These are phyloP conservation scores for Rauvolfia tetraphylla DNA, from an alignment of 257 asterid species.

Conservation along the genomic window DNA sequence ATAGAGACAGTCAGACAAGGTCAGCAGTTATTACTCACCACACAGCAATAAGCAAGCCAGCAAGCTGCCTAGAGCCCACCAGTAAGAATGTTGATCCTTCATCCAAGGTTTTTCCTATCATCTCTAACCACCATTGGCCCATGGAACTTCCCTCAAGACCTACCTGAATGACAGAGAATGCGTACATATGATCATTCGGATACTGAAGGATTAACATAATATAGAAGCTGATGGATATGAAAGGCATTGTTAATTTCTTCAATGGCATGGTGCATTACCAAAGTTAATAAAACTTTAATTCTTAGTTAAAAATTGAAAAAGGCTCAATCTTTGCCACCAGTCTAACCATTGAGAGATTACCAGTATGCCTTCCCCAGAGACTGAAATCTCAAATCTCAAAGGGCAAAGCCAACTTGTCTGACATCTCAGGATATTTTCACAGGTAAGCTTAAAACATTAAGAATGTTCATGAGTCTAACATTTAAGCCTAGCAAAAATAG, in stretches of 20 bases:
- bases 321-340: background rate
- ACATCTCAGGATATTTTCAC: background rate
- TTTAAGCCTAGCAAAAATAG: background rate
- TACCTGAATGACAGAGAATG: slow-evolving; percentile 53
- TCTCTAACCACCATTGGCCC: slow-evolving; percentile 98
- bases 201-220: background rate
- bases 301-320: background rate
- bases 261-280: background rate
- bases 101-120: slow-evolving; percentile 87
- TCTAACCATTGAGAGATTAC: background rate
- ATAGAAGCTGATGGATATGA: background rate
- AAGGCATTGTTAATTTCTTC: background rate
- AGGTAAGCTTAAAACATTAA: background rate
- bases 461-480: background rate
- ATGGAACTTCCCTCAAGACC: slow-evolving; percentile 97
- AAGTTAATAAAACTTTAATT: background rate
- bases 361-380: background rate
- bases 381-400: background rate
- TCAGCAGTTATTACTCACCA: slow-evolving; percentile 43
- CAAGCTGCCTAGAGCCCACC: slow-evolving; percentile 96
- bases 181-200: background rate
- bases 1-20: background rate
- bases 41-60: slow-evolving; percentile 88
- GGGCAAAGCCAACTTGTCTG: background rate
- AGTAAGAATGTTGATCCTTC: slow-evolving; percentile 82